Base-by-base conservation (phyloP, 1,139 yeast species). In the Hansenula lynferdii region DNA sequence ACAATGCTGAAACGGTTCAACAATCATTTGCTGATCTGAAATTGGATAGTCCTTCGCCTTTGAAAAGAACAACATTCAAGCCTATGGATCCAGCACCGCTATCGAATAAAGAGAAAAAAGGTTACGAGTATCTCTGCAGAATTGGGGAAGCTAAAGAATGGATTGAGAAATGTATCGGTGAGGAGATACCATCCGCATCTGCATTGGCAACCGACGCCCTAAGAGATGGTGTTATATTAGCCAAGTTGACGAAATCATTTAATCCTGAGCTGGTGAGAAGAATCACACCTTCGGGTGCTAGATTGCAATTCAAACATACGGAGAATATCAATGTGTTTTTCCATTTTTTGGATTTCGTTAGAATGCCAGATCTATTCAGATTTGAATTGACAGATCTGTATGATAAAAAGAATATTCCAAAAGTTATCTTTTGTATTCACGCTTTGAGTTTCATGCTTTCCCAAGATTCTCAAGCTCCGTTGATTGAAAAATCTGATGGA, bases 381-480 rank as follows among this genome's bases (percentile, higher is more conserved):
- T 92, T 92, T 57, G 97, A 90, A 57, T 71, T 90, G 42, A 89
- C 96, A 2, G 99, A 92, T 62, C 69, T 92, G 31, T 94, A 89
- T 61, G 97, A 92, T 57, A 85, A 85, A 53, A 90, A 89, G 53
- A 86, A 92, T 54, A 76, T 90, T 18, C 97, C 98, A 17, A 90
- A 87, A 56, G 97, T 94, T 18, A 85, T 94, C 61, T 90, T 89
- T 58, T 89, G 97, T 53, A 67, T 92, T 31, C 97, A 92, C 63
- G 96, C 97, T 1, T 67, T 92, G 51, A 81, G 92, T 33, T 85
- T 75, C 60, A 80, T 79, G 64, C 70, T 81, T 50, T 76, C 77
- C 60, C 67, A 63, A 65, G 57, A 68, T 42, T 61, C 68, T 50
- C 54, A 22, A 41, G 50, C 42, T 17, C 90, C 94, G 0, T 64